These are phyloP conservation scores for Aphanomyces invadans DNA, from an alignment of 352 stramenopile genomes.

Conservation along the genomic window DNA sequence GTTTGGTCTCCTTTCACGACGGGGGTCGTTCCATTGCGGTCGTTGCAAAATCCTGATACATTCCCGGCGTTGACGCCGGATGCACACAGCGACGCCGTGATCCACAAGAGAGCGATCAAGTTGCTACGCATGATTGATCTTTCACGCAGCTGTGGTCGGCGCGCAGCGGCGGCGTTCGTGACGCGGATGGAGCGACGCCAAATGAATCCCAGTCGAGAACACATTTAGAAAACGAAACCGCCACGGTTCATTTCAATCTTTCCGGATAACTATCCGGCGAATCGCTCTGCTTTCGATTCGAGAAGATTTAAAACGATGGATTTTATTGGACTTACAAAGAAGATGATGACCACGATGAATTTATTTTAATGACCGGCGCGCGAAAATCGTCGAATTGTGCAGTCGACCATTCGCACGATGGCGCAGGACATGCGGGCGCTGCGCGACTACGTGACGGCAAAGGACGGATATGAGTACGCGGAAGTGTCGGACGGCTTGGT, in stretches of 20 bases:
- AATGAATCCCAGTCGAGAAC: not conserved
- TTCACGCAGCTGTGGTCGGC: too few relatives aligned
- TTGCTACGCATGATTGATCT: not conserved
- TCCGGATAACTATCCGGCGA: not conserved
- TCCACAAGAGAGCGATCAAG: not conserved
- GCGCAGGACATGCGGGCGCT: constrained; percentile 61
- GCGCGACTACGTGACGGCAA: constrained; percentile 73
- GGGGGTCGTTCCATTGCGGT: constrained; percentile 24
- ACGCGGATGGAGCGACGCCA: too few relatives aligned
- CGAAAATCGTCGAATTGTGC: too few relatives aligned
- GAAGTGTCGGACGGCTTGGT: constrained; percentile 83
- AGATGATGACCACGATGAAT: not conserved
- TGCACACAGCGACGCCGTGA: not conserved
- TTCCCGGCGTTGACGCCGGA: not conserved
- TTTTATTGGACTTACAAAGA: not conserved
- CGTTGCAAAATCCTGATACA: constrained; percentile 18
- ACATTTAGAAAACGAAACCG: constrained; percentile 6
- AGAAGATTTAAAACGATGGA: not conserved
- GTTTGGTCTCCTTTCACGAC: constrained; percentile 53
- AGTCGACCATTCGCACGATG: too few relatives aligned
- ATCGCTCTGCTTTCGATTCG: not conserved
- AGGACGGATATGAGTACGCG: constrained; percentile 82
- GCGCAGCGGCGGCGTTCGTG: too few relatives aligned
- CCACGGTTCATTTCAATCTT: constrained; percentile 1
- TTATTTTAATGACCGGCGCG: too few relatives aligned